Evolutionary conservation across 306 rosid genomes (phyloP).

Genomic region (Alnus glutinosa): DNA sequence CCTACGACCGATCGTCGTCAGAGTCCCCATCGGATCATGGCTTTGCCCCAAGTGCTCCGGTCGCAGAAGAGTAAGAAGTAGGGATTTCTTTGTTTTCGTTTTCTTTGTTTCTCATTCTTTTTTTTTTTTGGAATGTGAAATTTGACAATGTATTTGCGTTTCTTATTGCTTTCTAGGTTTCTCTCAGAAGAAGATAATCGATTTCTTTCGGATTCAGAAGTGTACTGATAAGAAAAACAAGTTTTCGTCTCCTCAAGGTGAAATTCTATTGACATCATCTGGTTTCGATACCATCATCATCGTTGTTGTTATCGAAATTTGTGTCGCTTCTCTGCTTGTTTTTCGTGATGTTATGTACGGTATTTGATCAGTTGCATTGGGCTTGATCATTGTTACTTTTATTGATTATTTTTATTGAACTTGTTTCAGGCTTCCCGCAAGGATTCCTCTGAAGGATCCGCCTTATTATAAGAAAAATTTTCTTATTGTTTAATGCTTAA

Average conservation of each 20-base stretch:
- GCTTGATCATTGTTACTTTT: neutral
- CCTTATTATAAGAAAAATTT: neutral
- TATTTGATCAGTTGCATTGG: neutral
- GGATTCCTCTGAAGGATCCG: neutral
- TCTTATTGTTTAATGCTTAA: neutral
- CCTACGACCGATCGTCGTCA: conserved; percentile 67
- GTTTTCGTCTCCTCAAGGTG: conserved; percentile 52
- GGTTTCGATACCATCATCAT: neutral
- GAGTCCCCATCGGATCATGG: conserved; percentile 89
- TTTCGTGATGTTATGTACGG: neutral
- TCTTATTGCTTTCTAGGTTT: conserved; percentile 41
- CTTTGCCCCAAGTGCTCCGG: conserved; percentile 71
- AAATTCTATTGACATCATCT: neutral
- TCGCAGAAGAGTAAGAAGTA: conserved; percentile 53
- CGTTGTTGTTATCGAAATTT: neutral
- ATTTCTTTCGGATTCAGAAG: conserved; percentile 73
- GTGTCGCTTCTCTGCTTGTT: neutral
- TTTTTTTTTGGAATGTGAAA: conserved; percentile 11
- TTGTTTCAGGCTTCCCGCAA: neutral
- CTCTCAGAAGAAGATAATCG: conserved; percentile 66
- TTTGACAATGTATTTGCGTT: conserved; percentile 32
- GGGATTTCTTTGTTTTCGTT: conserved; percentile 20
- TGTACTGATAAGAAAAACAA: conserved; percentile 20
- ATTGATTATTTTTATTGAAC: neutral
- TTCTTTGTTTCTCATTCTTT: neutral